A percentile compares a stretch with the other conserved stretches of the same genome.
Conservation (phyloP, 140 eudicot species). For the Anethum foeniculum region DNA sequence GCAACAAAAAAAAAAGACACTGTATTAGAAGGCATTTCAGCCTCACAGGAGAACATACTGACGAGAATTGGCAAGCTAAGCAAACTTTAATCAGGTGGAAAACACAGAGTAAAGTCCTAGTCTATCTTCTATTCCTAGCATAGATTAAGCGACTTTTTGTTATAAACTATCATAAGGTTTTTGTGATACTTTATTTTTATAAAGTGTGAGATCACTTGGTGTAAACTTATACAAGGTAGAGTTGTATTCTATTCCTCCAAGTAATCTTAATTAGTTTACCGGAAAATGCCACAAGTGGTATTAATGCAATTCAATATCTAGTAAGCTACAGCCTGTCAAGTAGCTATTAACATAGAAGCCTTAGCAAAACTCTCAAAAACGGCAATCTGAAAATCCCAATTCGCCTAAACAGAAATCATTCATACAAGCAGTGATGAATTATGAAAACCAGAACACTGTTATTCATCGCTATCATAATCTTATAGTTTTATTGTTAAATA, state of each 20-base stretch:
- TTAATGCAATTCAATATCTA: neutral
- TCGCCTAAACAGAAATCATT: neutral
- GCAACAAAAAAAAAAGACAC: neutral
- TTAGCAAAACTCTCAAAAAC: neutral
- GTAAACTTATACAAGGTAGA: neutral
- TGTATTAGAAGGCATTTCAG: neutral
- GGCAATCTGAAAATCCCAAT: neutral
- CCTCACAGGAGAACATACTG: neutral
- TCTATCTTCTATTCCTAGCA: neutral
- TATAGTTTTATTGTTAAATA: neutral
- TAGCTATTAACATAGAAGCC: conserved; percentile 2
- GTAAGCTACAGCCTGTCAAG: neutral
- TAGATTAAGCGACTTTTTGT: neutral
- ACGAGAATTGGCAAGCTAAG: neutral
- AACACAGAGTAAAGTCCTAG: neutral
- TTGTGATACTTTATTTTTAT: neutral
- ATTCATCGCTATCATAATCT: neutral
- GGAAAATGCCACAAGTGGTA: neutral
- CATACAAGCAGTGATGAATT: neutral
- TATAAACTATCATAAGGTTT: neutral
- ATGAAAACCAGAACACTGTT: neutral
- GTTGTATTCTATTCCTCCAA: neutral
- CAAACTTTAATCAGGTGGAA: no score
- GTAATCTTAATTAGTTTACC: neutral
- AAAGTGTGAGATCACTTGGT: neutral